Conservation (phyloP, 495 filamentous ascomycete species). For the Tuber melanosporum region DNA sequence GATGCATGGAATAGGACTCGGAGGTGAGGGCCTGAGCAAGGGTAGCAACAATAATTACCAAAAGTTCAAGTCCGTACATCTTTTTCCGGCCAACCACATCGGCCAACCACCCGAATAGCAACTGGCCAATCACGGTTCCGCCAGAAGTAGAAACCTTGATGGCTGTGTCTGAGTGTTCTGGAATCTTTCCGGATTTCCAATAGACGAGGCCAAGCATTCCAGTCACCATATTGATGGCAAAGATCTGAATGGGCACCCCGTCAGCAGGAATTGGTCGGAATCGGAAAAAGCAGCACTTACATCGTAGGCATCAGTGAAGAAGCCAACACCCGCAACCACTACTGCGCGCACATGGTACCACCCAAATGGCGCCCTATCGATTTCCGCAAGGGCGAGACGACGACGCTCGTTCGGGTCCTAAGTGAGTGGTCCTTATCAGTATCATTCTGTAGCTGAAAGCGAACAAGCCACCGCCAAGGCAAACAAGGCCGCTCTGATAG, state of each 20-base stretch:
- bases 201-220: constrained; percentile 68
- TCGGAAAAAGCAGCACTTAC: constrained; percentile 43
- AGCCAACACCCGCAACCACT: constrained; percentile 74
- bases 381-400: constrained; percentile 66
- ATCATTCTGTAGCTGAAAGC: background rate
- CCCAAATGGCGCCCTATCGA: constrained; percentile 73
- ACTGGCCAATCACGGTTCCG: constrained; percentile 78
- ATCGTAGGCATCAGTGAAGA: constrained; percentile 77
- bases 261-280: background rate
- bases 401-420: constrained; percentile 67
- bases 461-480: background rate
- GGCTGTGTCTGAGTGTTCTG: constrained; percentile 62
- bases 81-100: constrained; percentile 72
- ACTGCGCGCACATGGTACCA: constrained; percentile 71
- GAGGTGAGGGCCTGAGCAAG: constrained; percentile 69
- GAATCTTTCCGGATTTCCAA: constrained; percentile 58
- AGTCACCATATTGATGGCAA: constrained; percentile 67
- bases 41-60: constrained; percentile 80
- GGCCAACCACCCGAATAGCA: constrained; percentile 73
- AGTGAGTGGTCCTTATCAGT: background rate
- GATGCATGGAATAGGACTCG: constrained; percentile 59
- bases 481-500: background rate
- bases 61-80: constrained; percentile 85
- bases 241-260: constrained; percentile 46
- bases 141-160: constrained; percentile 86